Conservation (phyloP, 176 grass and related monocot genomes). For the Oryza coarctata region DNA sequence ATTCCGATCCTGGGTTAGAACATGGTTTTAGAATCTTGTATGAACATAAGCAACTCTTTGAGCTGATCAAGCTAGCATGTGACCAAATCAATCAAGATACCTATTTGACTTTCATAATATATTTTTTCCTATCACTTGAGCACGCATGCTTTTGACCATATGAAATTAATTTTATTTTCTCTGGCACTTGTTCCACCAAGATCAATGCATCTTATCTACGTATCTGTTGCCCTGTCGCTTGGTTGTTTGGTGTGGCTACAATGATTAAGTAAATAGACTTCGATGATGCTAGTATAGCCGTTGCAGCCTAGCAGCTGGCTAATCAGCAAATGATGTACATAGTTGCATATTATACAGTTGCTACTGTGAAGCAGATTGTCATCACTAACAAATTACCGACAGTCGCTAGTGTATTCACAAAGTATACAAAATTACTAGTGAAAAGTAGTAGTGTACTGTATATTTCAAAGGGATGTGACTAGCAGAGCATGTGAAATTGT, state of each 20-base stretch:
- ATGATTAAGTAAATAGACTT: not conserved
- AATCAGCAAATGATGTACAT: not conserved
- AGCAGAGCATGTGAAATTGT: not conserved
- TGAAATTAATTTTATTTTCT: not conserved
- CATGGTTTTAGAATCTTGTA: not conserved
- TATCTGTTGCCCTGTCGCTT: conserved; percentile 3
- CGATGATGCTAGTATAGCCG: not conserved
- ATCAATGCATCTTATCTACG: not conserved
- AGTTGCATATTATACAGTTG: not conserved
- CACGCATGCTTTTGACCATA: conserved; percentile 6
- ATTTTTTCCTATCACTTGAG: not conserved
- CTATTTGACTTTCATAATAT: conserved; percentile 3
- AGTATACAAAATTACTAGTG: not conserved
- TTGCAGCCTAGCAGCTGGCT: not conserved
- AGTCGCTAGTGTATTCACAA: not conserved
- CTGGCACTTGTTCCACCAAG: not conserved
- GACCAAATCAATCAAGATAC: not conserved
- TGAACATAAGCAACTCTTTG: not conserved
- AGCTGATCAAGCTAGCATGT: conserved; percentile 11
- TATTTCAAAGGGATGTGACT: not conserved
- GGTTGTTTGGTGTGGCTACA: not conserved
- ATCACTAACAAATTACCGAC: not conserved
- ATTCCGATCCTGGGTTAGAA: not conserved
- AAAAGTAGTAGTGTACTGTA: not conserved
- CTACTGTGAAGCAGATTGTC: not conserved